These are phyloP conservation scores for Xylaria venustula DNA, from an alignment of 495 filamentous ascomycete species.

Conservation along the genomic window DNA sequence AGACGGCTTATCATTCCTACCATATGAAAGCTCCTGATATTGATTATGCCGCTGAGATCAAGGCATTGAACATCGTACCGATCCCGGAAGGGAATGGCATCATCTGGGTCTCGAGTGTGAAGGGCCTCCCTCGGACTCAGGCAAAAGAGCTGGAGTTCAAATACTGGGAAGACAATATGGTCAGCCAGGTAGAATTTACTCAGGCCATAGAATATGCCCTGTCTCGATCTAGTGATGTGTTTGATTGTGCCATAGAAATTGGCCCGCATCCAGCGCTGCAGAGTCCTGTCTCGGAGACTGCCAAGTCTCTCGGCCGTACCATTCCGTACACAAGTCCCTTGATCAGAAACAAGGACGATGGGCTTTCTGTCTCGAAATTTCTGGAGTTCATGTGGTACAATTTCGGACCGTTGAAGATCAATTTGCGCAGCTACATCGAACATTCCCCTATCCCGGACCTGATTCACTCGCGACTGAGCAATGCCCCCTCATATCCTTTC, in stretches of 20 bases:
- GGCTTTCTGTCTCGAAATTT: conserved; percentile 41
- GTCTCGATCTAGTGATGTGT: conserved; percentile 23
- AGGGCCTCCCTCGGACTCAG: conserved; percentile 18
- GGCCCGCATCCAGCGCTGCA: conserved; percentile 58
- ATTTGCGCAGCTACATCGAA: conserved; percentile 35
- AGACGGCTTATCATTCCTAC: conserved; percentile 62
- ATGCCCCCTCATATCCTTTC: conserved; percentile 48
- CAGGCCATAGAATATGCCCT: conserved; percentile 48
- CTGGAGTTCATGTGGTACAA: conserved; percentile 51
- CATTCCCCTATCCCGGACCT: conserved; percentile 29
- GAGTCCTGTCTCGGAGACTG: conserved; percentile 43
- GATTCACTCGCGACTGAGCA: conserved; percentile 23
- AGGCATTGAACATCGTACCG: conserved; percentile 23
- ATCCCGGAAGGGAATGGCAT: conserved; percentile 21
- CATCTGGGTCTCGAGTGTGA: conserved; percentile 41
- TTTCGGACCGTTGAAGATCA: conserved; percentile 25
- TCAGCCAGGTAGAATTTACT: conserved; percentile 54
- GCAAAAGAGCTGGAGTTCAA: conserved; percentile 24
- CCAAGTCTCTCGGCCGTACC: conserved; percentile 26
- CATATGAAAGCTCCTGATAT: conserved; percentile 50
- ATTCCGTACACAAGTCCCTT: conserved; percentile 39
- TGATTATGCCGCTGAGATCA: conserved; percentile 39
- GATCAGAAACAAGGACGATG: conserved; percentile 32
- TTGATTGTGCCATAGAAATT: conserved; percentile 51
- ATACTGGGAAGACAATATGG: conserved; percentile 63